Evolutionary conservation across 192 early-diverging fungal genomes (phyloP).

Genomic region (Pilaira anomala): DNA sequence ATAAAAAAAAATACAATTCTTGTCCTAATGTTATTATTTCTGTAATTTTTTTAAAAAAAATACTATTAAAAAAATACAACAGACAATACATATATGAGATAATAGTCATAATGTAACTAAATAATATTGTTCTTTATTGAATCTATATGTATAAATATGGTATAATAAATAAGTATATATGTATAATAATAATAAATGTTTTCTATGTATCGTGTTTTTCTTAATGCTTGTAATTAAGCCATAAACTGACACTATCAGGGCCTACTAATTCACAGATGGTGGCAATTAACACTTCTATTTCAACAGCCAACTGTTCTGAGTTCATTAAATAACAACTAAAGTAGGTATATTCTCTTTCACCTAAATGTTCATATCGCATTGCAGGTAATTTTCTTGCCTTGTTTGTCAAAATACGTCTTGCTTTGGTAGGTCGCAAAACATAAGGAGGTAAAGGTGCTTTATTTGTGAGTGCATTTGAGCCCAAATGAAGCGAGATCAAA

Average conservation of each 20-base stretch:
- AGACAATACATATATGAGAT: too few species aligned
- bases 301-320: slow-evolving; percentile 37
- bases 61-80: too few species aligned
- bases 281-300: slow-evolving; percentile 28
- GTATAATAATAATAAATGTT: too few species aligned
- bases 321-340: slow-evolving; percentile 41
- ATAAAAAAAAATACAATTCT: too few species aligned
- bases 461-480: slow-evolving; percentile 32
- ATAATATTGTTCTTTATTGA: too few species aligned
- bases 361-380: slow-evolving; percentile 16
- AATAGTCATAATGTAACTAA: too few species aligned
- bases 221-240: slow-evolving; percentile 23
- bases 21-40: too few species aligned
- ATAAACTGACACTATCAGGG: slow-evolving; percentile 30
- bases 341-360: slow-evolving; percentile 29
- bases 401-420: slow-evolving; percentile 20
- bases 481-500: slow-evolving; percentile 35
- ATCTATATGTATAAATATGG: too few species aligned
- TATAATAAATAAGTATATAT: too few species aligned
- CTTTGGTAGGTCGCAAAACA: slow-evolving; percentile 30
- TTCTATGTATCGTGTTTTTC: slow-evolving; percentile 16
- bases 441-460: slow-evolving; percentile 36
- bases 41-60: too few species aligned
- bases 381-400: slow-evolving; percentile 18
- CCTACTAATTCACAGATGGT: slow-evolving; percentile 35